These are phyloP conservation scores for Cystofilobasidium macerans DNA, from an alignment of 768 basidiomycete genomes.

Conservation along the genomic window DNA sequence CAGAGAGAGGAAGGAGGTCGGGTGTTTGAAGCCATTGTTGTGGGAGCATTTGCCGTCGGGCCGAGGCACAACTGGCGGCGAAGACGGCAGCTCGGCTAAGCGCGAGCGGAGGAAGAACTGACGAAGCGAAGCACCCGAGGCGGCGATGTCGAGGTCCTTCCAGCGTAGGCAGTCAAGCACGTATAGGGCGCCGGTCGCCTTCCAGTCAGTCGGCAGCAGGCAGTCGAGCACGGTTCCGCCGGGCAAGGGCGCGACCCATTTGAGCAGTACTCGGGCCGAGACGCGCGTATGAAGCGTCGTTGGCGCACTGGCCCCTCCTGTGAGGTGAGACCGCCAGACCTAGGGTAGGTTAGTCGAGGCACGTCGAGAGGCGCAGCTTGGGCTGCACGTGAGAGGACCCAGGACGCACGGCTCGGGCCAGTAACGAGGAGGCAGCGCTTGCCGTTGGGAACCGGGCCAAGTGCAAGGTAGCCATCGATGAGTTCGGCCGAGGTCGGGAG, in stretches of 20 bases:
- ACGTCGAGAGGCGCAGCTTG: not conserved
- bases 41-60: no score
- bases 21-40: not conserved
- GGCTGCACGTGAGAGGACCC: not conserved
- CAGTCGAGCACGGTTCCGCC: not conserved
- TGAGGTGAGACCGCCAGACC: no score
- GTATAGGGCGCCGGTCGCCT: not conserved
- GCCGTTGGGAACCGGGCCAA: not conserved
- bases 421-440: conserved; percentile 1
- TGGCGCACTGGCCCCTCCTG: not conserved
- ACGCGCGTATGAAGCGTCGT: not conserved
- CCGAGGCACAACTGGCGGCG: not conserved
- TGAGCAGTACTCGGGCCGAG: not conserved
- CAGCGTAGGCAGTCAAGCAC: not conserved
- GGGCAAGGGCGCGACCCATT: not conserved
- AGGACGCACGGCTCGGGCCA: not conserved
- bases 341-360: no score
- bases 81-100: not conserved
- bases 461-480: not conserved
- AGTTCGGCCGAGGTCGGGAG: not conserved
- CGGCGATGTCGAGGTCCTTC: not conserved
- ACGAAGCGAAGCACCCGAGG: not conserved
- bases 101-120: conserved; percentile 1
- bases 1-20: not conserved
- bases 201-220: conserved; percentile 1